phyloP scores from a whole-genome alignment of 306 rosid genomes.

The Cucumis melo region DNA sequence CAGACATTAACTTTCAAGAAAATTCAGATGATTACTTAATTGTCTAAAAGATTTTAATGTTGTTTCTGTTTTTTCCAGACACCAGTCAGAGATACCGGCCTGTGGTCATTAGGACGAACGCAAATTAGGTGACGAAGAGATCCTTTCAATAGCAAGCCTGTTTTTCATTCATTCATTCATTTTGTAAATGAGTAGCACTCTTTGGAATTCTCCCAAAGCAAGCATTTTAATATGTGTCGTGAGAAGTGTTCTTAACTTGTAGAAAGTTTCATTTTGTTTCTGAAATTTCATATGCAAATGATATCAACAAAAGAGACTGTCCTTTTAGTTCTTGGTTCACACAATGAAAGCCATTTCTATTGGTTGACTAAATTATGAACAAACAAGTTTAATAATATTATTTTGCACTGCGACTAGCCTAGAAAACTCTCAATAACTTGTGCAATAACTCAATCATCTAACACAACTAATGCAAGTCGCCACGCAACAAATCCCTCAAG shows the following conservation, averaged over 20 bases:
- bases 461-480: neutral
- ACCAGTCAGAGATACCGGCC: conserved; percentile 72
- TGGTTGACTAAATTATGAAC: neutral
- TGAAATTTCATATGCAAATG: neutral
- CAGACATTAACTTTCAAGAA: neutral
- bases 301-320: neutral
- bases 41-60: neutral
- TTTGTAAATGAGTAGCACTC: conserved; percentile 6
- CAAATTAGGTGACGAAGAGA: conserved; percentile 47
- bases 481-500: neutral
- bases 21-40: neutral
- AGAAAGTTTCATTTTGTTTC: neutral
- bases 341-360: neutral
- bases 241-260: too few species aligned
- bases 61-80: conserved; percentile 33
- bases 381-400: neutral
- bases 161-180: neutral
- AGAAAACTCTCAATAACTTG: too few species aligned
- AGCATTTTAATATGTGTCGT: too few species aligned
- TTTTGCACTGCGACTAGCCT: neutral
- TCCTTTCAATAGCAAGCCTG: neutral
- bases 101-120: conserved; percentile 89
- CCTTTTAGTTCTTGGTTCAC: neutral
- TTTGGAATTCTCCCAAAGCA: too few species aligned
- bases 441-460: too few species aligned